These are phyloP conservation scores for Nannochloris sp. DNA, from an alignment of 139 green algal species.

Conservation along the genomic window DNA sequence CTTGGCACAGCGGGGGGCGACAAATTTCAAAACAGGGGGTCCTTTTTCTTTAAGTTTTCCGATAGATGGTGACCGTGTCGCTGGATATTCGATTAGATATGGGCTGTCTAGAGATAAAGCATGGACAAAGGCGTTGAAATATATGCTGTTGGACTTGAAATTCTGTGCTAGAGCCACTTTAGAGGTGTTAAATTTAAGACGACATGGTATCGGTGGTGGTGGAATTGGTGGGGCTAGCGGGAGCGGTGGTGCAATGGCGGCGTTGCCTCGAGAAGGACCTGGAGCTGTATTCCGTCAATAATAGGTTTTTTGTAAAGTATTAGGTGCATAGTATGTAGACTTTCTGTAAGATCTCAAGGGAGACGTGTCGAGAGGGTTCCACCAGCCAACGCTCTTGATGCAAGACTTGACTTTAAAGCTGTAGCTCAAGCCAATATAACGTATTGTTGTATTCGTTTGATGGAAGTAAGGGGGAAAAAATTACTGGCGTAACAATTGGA, in stretches of 20 bases:
- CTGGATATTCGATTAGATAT: constrained; percentile 68
- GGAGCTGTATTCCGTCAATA: background rate
- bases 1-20: constrained; percentile 1
- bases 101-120: constrained; percentile 75
- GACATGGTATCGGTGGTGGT: too few relatives aligned
- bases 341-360: too few relatives aligned
- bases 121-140: constrained; percentile 94
- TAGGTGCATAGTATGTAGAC: too few relatives aligned
- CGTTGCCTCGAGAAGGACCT: background rate
- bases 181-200: background rate
- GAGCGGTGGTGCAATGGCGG: background rate
- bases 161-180: constrained; percentile 22
- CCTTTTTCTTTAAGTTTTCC: constrained; percentile 76
- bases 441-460: background rate
- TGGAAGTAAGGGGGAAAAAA: background rate
- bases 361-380: too few relatives aligned
- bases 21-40: background rate
- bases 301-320: background rate
- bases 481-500: too few relatives aligned
- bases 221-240: too few relatives aligned
- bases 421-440: too few relatives aligned
- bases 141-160: constrained; percentile 73
- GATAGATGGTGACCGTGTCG: constrained; percentile 83
- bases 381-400: too few relatives aligned
- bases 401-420: too few relatives aligned